phyloP scores from a whole-genome alignment of 345 rosid genomes.

The Hevea brasiliensis region DNA sequence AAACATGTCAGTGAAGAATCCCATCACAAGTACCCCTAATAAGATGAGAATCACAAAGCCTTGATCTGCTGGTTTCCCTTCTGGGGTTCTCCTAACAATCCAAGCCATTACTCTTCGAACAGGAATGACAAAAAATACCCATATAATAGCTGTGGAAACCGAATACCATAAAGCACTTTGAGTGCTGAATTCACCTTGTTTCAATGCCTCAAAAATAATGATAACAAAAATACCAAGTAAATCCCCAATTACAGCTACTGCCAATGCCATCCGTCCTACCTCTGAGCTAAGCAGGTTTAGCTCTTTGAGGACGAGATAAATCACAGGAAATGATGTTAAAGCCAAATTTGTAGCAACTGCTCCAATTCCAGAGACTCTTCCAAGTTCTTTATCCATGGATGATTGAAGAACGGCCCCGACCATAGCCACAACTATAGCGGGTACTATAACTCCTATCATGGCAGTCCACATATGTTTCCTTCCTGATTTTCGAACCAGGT shows the following conservation, averaged over 20 bases:
- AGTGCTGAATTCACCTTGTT: slow-evolving; percentile 33
- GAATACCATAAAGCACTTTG: slow-evolving; percentile 32
- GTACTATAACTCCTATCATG: slow-evolving; percentile 8
- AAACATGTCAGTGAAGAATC: slow-evolving; percentile 65
- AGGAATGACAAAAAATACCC: slow-evolving; percentile 28
- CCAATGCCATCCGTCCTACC: slow-evolving; percentile 24
- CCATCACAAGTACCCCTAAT: slow-evolving; percentile 42
- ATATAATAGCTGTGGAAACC: slow-evolving; percentile 18
- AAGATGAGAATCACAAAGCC: slow-evolving; percentile 43
- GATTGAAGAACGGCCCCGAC: slow-evolving; percentile 5
- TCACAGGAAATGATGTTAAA: slow-evolving; percentile 21
- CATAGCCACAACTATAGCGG: not conserved
- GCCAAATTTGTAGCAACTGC: slow-evolving; percentile 10
- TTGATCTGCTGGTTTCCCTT: slow-evolving; percentile 54
- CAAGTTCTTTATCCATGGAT: slow-evolving; percentile 12
- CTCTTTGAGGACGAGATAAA: slow-evolving; percentile 25
- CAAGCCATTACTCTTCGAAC: slow-evolving; percentile 34
- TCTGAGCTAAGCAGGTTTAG: slow-evolving; percentile 33
- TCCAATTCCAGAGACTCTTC: slow-evolving; percentile 9
- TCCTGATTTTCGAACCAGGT: slow-evolving; percentile 5
- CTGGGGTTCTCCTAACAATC: slow-evolving; percentile 53
- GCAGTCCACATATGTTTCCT: slow-evolving; percentile 12
- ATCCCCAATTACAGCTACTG: slow-evolving; percentile 11
- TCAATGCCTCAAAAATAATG: slow-evolving; percentile 15
- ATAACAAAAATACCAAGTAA: slow-evolving; percentile 3